Evolutionary conservation across 768 basidiomycete species (phyloP).

Genomic region (Mycena vulgaris): DNA sequence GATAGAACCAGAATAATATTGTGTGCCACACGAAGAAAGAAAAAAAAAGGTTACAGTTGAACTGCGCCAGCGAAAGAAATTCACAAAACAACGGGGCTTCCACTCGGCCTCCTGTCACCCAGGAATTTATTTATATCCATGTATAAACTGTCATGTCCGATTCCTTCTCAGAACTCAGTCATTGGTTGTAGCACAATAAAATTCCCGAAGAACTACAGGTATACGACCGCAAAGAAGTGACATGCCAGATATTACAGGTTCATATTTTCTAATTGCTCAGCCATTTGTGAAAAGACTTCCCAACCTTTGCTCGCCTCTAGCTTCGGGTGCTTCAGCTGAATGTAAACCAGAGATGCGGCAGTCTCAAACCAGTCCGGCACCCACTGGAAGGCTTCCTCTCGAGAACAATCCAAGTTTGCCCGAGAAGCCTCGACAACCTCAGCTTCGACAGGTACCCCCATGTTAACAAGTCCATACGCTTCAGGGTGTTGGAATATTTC

Average conservation of each 20-base stretch:
- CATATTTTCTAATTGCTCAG: not conserved
- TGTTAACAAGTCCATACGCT: conserved; percentile 9
- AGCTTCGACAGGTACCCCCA: conserved; percentile 1
- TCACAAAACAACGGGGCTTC: no score
- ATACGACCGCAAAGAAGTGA: no score
- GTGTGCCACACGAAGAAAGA: no score
- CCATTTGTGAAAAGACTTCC: conserved; percentile 21
- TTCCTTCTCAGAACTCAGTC: no score
- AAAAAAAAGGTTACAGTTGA: no score
- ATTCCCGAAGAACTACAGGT: no score
- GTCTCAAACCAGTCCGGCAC: conserved; percentile 17
- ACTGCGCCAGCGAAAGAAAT: no score
- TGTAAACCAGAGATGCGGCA: not conserved
- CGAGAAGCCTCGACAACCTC: conserved; percentile 6
- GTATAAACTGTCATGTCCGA: no score
- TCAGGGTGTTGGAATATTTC: conserved; percentile 23
- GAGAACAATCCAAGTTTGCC: not conserved
- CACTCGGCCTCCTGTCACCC: no score
- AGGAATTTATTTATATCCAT: no score
- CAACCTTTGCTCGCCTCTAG: conserved; percentile 16
- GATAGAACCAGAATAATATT: no score
- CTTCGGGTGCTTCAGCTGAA: not conserved
- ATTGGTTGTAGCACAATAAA: no score
- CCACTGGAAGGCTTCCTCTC: conserved; percentile 22
- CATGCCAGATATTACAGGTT: not conserved